phyloP scores from a whole-genome alignment of 164 flowering plant species.

The Stephania japonica region DNA sequence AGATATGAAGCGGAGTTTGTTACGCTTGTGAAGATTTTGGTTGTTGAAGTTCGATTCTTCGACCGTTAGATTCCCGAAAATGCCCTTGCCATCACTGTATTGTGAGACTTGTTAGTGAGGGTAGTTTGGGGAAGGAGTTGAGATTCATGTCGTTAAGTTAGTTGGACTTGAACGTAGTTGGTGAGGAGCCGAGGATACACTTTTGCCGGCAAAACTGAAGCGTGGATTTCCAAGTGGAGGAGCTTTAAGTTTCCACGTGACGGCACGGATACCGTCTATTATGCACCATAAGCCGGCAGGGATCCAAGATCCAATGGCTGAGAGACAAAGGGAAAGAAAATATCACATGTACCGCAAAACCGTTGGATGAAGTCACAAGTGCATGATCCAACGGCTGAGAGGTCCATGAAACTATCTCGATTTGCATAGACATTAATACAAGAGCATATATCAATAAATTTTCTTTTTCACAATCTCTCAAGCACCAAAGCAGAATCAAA shows the following conservation, averaged over 20 bases:
- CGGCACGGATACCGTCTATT: neutral
- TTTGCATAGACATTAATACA: too few relatives aligned
- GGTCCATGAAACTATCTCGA: too few relatives aligned
- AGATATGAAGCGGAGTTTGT: neutral
- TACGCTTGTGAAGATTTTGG: neutral
- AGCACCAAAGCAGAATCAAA: too few relatives aligned
- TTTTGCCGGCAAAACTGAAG: conserved; percentile 4
- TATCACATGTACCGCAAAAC: too few relatives aligned
- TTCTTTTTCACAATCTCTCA: too few relatives aligned
- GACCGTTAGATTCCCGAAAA: neutral
- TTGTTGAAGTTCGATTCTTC: neutral
- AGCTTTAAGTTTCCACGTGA: neutral
- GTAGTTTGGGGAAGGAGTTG: neutral
- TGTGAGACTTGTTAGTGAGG: neutral
- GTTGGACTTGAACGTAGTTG: neutral
- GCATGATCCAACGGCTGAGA: too few relatives aligned
- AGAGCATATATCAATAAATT: too few relatives aligned
- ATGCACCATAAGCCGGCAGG: too few relatives aligned
- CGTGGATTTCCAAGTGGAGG: neutral
- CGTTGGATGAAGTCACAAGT: too few relatives aligned
- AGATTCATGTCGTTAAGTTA: neutral
- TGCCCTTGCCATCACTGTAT: neutral
- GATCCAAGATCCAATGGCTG: too few relatives aligned
- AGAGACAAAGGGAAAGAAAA: too few relatives aligned
- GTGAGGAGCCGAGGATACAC: neutral